A percentile compares a stretch with the other conserved stretches of the same genome.
phyloP scores from a whole-genome alignment of 306 rosid species.

The Argentina anserina region DNA sequence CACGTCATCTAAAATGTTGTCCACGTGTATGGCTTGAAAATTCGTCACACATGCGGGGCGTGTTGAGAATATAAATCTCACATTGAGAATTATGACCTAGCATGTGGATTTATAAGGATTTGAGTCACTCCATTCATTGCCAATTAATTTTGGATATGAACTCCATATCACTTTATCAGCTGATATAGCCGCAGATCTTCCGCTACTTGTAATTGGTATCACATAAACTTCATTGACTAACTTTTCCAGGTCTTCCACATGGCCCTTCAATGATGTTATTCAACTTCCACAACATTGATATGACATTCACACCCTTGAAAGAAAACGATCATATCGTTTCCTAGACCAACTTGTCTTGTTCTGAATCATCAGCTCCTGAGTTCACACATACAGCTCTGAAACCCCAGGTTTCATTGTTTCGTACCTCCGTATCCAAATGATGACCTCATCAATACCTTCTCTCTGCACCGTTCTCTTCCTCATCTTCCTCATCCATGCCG shows the following conservation, averaged over 20 bases:
- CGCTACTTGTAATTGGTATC: not conserved
- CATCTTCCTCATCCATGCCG: constrained; percentile 28
- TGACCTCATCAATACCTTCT: constrained; percentile 20
- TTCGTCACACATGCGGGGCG: too few species aligned
- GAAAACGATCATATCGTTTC: not conserved
- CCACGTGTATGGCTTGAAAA: too few species aligned
- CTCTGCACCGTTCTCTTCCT: constrained; percentile 18
- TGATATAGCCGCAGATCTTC: not conserved
- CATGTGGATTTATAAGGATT: too few species aligned
- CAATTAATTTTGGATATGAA: too few species aligned
- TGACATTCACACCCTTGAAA: not conserved
- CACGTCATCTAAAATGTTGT: too few species aligned
- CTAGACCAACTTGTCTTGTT: not conserved
- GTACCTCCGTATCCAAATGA: constrained; percentile 25
- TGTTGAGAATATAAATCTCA: too few species aligned
- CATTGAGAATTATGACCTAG: too few species aligned
- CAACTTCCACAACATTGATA: not conserved
- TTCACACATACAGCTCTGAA: not conserved
- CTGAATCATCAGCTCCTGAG: not conserved
- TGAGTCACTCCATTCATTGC: too few species aligned
- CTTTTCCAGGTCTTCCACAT: not conserved
- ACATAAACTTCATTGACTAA: not conserved
- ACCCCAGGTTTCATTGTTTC: not conserved
- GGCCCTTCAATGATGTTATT: not conserved
- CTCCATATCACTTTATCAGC: too few species aligned